Conservation (phyloP, 768 basidiomycete species). For the Termitomyces sp. region DNA sequence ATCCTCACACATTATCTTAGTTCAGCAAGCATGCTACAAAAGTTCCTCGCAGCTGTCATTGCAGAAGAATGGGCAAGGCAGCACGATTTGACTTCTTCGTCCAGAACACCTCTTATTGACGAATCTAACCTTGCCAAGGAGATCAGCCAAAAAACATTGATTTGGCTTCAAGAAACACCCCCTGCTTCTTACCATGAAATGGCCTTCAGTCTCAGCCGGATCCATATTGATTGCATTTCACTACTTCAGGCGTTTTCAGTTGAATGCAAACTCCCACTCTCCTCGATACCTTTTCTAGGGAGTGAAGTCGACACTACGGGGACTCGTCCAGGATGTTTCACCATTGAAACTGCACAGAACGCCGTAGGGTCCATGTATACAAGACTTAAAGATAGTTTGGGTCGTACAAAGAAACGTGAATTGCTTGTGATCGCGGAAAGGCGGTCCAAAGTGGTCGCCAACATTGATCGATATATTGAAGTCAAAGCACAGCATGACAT, state of each 20-base stretch:
- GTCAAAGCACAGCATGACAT: conserved; percentile 83
- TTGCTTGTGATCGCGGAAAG: conserved; percentile 72
- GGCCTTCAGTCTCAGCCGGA: conserved; percentile 72
- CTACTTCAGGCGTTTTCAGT: conserved; percentile 77
- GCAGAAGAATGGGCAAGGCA: conserved; percentile 88
- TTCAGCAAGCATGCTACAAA: conserved; percentile 89
- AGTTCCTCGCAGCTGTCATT: conserved; percentile 78
- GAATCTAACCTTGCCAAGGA: conserved; percentile 56
- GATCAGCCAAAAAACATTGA: conserved; percentile 62
- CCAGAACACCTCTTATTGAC: conserved; percentile 43
- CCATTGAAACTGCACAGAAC: conserved; percentile 69
- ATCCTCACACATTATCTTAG: conserved; percentile 76
- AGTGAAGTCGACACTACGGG: conserved; percentile 73
- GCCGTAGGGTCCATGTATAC: conserved; percentile 69
- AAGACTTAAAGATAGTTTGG: conserved; percentile 68
- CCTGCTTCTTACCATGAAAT: conserved; percentile 90
- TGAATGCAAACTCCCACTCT: conserved; percentile 84
- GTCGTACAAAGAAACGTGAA: conserved; percentile 75
- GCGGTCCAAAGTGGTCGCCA: conserved; percentile 57
- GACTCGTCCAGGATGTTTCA: conserved; percentile 61
- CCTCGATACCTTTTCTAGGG: conserved; percentile 76
- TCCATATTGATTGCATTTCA: conserved; percentile 73
- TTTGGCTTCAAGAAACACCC: conserved; percentile 68
- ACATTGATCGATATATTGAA: conserved; percentile 75
- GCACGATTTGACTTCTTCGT: conserved; percentile 30